Conservation (phyloP, 106 monocot species). For the Phalaenopsis equestris region DNA sequence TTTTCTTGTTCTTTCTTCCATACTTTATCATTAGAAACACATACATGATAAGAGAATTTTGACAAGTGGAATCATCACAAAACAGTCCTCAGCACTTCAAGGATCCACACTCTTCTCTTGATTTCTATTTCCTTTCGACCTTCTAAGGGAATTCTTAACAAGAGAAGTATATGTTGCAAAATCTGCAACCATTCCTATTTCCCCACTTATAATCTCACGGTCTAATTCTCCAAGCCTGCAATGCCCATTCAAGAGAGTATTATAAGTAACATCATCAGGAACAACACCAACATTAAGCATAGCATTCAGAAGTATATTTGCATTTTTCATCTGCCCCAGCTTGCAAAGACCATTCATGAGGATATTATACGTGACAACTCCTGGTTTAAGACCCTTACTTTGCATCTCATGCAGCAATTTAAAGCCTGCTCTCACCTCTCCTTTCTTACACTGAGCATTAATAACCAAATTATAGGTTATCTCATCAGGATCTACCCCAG, state of each 20-base stretch:
- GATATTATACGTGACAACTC: conserved; percentile 71
- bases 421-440: conserved; percentile 59
- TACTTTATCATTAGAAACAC: too few relatives aligned
- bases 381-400: conserved; percentile 36
- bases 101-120: background rate
- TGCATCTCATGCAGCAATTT: conserved; percentile 69
- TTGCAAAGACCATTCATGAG: conserved; percentile 78
- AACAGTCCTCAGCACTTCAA: conserved; percentile 3
- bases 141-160: conserved; percentile 38
- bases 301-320: conserved; percentile 62
- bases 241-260: conserved; percentile 77
- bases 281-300: conserved; percentile 78
- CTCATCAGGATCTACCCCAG: conserved; percentile 45
- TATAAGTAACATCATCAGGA: conserved; percentile 83
- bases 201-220: conserved; percentile 34
- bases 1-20: too few relatives aligned
- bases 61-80: background rate
- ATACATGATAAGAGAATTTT: too few relatives aligned
- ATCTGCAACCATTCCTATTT: conserved; percentile 81
- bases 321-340: conserved; percentile 87
- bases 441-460: conserved; percentile 56
- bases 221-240: conserved; percentile 43
- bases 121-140: conserved; percentile 10
- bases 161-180: conserved; percentile 55
- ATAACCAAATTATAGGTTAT: conserved; percentile 61